Evolutionary conservation across 2,329 filamentous ascomycete genomes (phyloP).

Genomic region (Ophiostoma australiae): DNA sequence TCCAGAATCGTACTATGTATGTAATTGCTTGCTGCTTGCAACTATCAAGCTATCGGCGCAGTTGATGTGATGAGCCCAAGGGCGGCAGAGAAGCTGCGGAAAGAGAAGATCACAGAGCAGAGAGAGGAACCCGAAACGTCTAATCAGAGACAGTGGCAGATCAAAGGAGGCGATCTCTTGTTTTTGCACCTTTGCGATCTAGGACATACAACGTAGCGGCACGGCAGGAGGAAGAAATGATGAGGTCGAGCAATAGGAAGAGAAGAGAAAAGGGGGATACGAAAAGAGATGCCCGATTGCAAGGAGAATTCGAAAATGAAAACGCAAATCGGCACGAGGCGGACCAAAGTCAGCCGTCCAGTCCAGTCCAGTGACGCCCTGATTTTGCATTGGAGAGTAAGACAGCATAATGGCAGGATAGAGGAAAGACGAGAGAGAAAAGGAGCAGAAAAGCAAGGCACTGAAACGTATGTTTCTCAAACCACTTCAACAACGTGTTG

Average conservation of each 20-base stretch:
- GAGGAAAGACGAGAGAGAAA: background rate
- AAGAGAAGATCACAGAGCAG: background rate
- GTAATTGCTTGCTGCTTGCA: background rate
- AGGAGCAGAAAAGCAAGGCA: background rate
- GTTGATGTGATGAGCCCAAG: constrained; percentile 6
- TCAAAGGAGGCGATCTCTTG: background rate
- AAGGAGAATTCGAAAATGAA: too few species aligned
- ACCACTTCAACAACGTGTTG: background rate
- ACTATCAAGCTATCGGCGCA: background rate
- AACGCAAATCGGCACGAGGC: background rate
- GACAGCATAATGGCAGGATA: background rate
- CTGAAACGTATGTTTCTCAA: background rate
- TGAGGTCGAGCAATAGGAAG: too few species aligned
- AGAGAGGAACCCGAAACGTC: background rate
- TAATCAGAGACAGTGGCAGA: background rate
- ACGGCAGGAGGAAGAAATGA: background rate
- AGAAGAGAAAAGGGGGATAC: too few species aligned
- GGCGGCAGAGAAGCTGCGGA: background rate
- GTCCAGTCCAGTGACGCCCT: background rate
- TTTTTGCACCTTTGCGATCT: background rate
- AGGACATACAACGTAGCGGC: too few species aligned
- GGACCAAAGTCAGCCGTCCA: background rate
- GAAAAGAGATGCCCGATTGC: too few species aligned
- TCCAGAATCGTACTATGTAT: too few species aligned
- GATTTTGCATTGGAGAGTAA: background rate